A percentile compares a stretch with the other conserved stretches of the same genome.
Conservation (phyloP, 352 stramenopile species). For the Phytophthora fragariae region DNA sequence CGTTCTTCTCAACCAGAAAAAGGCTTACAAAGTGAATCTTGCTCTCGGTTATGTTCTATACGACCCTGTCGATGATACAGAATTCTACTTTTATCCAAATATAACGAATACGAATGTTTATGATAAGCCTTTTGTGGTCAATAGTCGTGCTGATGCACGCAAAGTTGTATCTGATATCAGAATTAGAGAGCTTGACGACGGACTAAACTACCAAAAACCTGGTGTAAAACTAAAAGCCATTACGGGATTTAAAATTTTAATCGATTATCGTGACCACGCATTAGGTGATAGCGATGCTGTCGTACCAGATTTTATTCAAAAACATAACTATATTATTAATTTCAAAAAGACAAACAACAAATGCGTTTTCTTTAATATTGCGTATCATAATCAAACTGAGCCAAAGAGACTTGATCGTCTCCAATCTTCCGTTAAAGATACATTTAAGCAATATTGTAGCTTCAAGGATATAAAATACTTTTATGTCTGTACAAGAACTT, state of each 20-base stretch:
- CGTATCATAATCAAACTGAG: background rate
- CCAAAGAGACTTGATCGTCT: slow-evolving; percentile 8
- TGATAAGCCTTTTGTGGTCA: no score
- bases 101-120: no score
- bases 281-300: background rate
- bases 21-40: no score
- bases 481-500: slow-evolving; percentile 11
- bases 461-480: slow-evolving; percentile 11
- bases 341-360: slow-evolving; percentile 22
- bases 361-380: slow-evolving; percentile 9
- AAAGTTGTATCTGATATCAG: no score
- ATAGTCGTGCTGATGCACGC: no score
- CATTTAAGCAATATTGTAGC: slow-evolving; percentile 8
- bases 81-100: no score
- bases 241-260: background rate
- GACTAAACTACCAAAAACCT: no score
- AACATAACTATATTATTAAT: slow-evolving; percentile 15
- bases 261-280: background rate
- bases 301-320: background rate
- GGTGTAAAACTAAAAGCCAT: background rate
- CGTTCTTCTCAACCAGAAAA: no score
- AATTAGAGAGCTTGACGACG: no score
- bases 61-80: no score
- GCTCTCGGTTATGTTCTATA: no score
- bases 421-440: slow-evolving; percentile 4